Evolutionary conservation across 139 green algal species (phyloP).

Genomic region (Chlorella sp.): DNA sequence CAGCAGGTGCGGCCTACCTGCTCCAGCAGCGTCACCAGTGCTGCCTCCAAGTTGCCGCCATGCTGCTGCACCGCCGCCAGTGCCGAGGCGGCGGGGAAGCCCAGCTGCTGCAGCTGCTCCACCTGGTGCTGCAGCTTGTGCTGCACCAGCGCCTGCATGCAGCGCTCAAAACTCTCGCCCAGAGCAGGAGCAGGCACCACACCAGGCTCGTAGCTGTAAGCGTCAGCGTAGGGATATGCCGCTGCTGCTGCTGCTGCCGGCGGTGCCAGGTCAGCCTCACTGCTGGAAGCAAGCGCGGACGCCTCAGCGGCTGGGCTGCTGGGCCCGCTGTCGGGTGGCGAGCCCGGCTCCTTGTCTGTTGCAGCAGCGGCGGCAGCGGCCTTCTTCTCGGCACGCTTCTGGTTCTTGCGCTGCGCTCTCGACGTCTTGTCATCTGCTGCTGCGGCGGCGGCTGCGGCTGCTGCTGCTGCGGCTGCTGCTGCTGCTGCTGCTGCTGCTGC

Average conservation of each 20-base stretch:
- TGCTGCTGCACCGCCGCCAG: conserved; percentile 60
- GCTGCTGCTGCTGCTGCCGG: not conserved
- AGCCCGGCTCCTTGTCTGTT: not conserved
- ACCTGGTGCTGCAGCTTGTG: conserved; percentile 32
- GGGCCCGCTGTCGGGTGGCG: not conserved
- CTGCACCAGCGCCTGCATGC: conserved; percentile 39
- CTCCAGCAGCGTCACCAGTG: conserved; percentile 68
- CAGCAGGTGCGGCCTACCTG: not conserved
- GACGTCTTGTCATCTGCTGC: conserved; percentile 50
- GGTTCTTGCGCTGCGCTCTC: conserved; percentile 79
- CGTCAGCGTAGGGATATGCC: not conserved
- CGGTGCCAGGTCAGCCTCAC: not conserved
- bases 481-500: not conserved
- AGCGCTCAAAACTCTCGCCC: conserved; percentile 18
- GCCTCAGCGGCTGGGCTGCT: not conserved
- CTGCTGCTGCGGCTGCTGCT: not conserved
- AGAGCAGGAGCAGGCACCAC: not conserved
- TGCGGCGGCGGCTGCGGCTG: not conserved
- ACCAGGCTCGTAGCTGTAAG: not conserved
- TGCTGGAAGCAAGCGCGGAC: not conserved
- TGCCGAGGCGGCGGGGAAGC: conserved; percentile 58
- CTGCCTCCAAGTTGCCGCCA: conserved; percentile 65
- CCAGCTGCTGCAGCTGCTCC: conserved; percentile 59
- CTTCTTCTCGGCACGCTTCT: conserved; percentile 73
- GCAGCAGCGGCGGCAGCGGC: conserved; percentile 7